Percentiles rank a stretch among this genome's conserved stretches.
phyloP scores from a whole-genome alignment of 177 flowering plant genomes.

The Vitis hybrid region DNA sequence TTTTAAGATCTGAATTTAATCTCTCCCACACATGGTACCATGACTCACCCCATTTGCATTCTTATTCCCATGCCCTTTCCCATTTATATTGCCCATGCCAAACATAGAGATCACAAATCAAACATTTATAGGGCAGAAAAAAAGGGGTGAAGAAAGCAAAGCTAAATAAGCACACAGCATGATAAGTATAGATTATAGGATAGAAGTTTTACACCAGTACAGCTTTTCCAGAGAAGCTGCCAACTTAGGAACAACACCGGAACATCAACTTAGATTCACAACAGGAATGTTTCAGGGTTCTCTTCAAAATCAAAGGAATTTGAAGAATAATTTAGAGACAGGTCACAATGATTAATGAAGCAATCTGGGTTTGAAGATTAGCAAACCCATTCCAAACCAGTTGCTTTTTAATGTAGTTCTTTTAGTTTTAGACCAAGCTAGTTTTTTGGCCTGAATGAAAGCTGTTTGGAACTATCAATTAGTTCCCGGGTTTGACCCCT shows the following conservation, averaged over 20 bases:
- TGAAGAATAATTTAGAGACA: conserved; percentile 30
- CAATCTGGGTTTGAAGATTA: conserved; percentile 19
- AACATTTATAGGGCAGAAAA: too few species aligned
- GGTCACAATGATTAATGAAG: conserved; percentile 9
- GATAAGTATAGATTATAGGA: neutral
- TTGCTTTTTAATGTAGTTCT: conserved; percentile 9
- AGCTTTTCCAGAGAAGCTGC: conserved; percentile 14
- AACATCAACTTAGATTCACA: neutral
- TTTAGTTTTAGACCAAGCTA: conserved; percentile 14
- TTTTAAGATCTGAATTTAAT: too few species aligned
- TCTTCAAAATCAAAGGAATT: conserved; percentile 43
- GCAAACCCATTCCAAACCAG: conserved; percentile 26
- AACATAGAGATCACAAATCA: too few species aligned
- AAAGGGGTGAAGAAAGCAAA: too few species aligned
- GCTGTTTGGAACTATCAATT: conserved; percentile 31
- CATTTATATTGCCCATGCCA: too few species aligned
- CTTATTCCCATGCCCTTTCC: too few species aligned
- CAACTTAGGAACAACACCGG: neutral
- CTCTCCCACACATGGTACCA: too few species aligned
- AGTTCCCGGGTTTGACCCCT: conserved; percentile 34
- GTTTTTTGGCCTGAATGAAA: conserved; percentile 15
- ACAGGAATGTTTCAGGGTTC: neutral
- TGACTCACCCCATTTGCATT: too few species aligned
- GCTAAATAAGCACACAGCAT: neutral
- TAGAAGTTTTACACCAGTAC: neutral